Conservation (phyloP, 2,329 filamentous ascomycete species). For the Arachnomyces sp. region DNA sequence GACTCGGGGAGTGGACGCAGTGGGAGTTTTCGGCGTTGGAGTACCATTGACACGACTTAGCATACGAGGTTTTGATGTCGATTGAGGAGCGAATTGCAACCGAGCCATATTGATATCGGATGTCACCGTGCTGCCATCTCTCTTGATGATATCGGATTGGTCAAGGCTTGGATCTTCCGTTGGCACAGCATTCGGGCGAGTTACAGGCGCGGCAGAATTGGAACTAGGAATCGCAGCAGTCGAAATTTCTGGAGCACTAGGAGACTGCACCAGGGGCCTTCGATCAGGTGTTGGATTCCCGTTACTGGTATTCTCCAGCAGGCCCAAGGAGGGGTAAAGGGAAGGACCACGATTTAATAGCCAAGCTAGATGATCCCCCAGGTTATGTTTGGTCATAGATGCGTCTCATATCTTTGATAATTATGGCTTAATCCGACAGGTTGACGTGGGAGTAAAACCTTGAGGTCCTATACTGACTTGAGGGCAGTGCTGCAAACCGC, state of each 20-base stretch:
- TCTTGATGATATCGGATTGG: slow-evolving; percentile 9
- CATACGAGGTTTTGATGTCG: slow-evolving; percentile 33
- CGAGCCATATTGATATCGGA: slow-evolving; percentile 35
- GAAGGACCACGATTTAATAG: slow-evolving; percentile 35
- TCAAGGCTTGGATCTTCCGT: slow-evolving; percentile 10
- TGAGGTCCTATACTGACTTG: background rate
- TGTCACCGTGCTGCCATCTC: slow-evolving; percentile 21
- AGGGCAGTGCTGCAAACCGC: too few relatives aligned
- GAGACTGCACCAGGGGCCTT: slow-evolving; percentile 5
- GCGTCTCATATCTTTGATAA: slow-evolving; percentile 18
- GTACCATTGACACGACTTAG: slow-evolving; percentile 24
- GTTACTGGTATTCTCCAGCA: slow-evolving; percentile 20
- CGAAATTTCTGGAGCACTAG: background rate
- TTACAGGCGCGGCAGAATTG: slow-evolving; percentile 6
- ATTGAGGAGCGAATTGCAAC: slow-evolving; percentile 34
- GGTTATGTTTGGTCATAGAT: slow-evolving; percentile 45
- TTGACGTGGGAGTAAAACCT: background rate
- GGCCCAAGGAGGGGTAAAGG: slow-evolving; percentile 24
- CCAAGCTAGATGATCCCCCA: slow-evolving; percentile 40
- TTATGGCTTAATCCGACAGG: too few relatives aligned
- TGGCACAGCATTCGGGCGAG: slow-evolving; percentile 5
- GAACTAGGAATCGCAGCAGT: slow-evolving; percentile 5
- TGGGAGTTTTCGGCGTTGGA: slow-evolving; percentile 16
- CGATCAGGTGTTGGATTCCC: slow-evolving; percentile 7
- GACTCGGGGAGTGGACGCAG: slow-evolving; percentile 11